These are phyloP conservation scores for Apiotrichum montevideense DNA, from an alignment of 1,284 basidiomycete species.

Conservation along the genomic window DNA sequence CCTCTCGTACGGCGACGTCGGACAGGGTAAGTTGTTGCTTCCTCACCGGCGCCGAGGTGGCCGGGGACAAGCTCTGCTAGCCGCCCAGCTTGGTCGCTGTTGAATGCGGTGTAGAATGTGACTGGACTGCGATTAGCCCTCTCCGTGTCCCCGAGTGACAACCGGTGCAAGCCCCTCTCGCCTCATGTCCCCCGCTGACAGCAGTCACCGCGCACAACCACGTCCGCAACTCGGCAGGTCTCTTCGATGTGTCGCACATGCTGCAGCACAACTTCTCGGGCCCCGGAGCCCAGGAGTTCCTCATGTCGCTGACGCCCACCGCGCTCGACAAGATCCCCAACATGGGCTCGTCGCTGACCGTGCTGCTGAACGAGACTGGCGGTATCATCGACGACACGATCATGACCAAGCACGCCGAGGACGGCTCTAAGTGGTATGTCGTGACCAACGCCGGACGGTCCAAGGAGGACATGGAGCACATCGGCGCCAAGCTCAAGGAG, in stretches of 20 bases:
- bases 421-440: slow-evolving; percentile 77
- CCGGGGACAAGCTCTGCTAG: background rate
- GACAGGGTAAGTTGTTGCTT: slow-evolving; percentile 58
- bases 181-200: background rate
- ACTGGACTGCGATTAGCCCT: too few species aligned
- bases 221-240: slow-evolving; percentile 72
- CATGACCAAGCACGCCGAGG: slow-evolving; percentile 67
- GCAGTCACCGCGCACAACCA: slow-evolving; percentile 88
- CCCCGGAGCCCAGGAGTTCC: slow-evolving; percentile 64
- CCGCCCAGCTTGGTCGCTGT: too few species aligned
- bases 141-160: too few species aligned
- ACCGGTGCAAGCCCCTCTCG: too few species aligned
- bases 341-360: slow-evolving; percentile 74
- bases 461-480: slow-evolving; percentile 73
- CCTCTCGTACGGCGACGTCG: slow-evolving; percentile 72
- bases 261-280: slow-evolving; percentile 81
- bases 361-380: slow-evolving; percentile 78
- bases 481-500: slow-evolving; percentile 59
- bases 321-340: slow-evolving; percentile 62
- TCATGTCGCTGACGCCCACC: slow-evolving; percentile 78
- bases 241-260: slow-evolving; percentile 99
- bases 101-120: too few species aligned
- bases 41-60: slow-evolving; percentile 2
- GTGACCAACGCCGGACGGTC: slow-evolving; percentile 93
- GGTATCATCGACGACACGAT: slow-evolving; percentile 93